A percentile compares a stretch with the other conserved stretches of the same genome.
Evolutionary conservation across 768 basidiomycete genomes (phyloP).

Genomic region (Fomitopsis serialis): DNA sequence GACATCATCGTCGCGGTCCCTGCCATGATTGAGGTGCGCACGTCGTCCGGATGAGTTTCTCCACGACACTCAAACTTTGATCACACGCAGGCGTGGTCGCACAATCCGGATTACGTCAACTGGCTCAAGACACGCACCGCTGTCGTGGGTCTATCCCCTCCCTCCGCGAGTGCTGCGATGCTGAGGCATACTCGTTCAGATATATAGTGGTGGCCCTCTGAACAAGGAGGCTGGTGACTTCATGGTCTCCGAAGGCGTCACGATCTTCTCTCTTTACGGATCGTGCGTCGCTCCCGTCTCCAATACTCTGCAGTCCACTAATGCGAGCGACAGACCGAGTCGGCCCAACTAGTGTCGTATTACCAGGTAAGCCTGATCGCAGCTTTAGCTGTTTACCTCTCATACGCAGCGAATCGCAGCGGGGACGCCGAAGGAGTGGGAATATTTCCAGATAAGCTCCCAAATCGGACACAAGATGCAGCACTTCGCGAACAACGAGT

Average conservation of each 20-base stretch:
- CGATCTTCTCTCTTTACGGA: background rate
- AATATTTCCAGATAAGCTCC: slow-evolving; percentile 17
- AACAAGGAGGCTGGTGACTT: slow-evolving; percentile 1
- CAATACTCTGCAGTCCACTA: slow-evolving; percentile 14
- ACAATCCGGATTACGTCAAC: slow-evolving; percentile 9
- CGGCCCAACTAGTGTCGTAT: background rate
- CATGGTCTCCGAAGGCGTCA: background rate
- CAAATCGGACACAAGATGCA: slow-evolving; percentile 8
- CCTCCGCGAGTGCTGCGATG: background rate
- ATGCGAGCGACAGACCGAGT: slow-evolving; percentile 10
- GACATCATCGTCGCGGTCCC: slow-evolving; percentile 12
- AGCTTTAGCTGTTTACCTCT: background rate
- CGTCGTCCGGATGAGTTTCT: too few relatives aligned
- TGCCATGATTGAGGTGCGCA: slow-evolving; percentile 10
- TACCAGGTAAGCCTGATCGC: slow-evolving; percentile 3
- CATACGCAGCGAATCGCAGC: slow-evolving; percentile 11
- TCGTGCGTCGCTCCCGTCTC: slow-evolving; percentile 20
- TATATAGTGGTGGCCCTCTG: background rate
- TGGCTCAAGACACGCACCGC: slow-evolving; percentile 10
- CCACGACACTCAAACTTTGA: background rate
- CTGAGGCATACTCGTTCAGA: background rate
- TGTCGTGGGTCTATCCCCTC: slow-evolving; percentile 11
- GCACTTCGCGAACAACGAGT: slow-evolving; percentile 1
- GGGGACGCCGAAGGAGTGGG: slow-evolving; percentile 10
- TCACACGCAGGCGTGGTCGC: slow-evolving; percentile 9